Conservation (phyloP, 2,329 filamentous ascomycete species). For the Trichoderma sp. region DNA sequence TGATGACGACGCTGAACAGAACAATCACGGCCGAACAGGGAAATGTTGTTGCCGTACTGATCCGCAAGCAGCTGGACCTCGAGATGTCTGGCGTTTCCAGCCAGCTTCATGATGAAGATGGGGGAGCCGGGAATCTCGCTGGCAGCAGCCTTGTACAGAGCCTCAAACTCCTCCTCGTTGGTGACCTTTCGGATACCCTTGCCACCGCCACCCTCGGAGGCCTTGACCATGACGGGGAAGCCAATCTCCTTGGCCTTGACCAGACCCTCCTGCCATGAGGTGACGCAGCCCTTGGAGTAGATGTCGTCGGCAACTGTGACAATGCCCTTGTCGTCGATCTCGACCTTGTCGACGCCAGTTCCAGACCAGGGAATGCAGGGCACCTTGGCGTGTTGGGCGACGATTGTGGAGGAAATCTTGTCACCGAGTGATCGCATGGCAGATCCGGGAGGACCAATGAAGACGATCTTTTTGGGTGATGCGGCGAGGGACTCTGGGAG, state of each 20-base stretch:
- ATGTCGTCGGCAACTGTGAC: constrained; percentile 86
- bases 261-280: constrained; percentile 86
- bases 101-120: constrained; percentile 99
- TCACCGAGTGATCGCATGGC: constrained; percentile 99
- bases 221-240: constrained; percentile 99
- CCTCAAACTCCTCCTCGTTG: constrained; percentile 78
- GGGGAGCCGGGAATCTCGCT: constrained; percentile 98
- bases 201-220: constrained; percentile 98
- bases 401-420: constrained; percentile 99
- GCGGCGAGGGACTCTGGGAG: constrained; percentile 94
- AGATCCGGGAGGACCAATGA: constrained; percentile 96
- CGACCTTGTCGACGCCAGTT: constrained; percentile 81
- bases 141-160: constrained; percentile 91
- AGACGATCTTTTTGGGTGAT: constrained; percentile 97
- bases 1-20: constrained; percentile 98
- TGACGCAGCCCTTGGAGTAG: constrained; percentile 89
- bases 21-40: constrained; percentile 96
- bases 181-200: constrained; percentile 98
- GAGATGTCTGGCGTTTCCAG: constrained; percentile 92
- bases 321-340: constrained; percentile 77
- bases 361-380: constrained; percentile 99
- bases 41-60: constrained; percentile 99
- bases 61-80: constrained; percentile 97
- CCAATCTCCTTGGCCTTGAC: constrained; percentile 85
- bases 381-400: constrained; percentile 93